These are phyloP conservation scores for Fusarium buharicum DNA, from an alignment of 2,329 filamentous ascomycete genomes.

Conservation along the genomic window DNA sequence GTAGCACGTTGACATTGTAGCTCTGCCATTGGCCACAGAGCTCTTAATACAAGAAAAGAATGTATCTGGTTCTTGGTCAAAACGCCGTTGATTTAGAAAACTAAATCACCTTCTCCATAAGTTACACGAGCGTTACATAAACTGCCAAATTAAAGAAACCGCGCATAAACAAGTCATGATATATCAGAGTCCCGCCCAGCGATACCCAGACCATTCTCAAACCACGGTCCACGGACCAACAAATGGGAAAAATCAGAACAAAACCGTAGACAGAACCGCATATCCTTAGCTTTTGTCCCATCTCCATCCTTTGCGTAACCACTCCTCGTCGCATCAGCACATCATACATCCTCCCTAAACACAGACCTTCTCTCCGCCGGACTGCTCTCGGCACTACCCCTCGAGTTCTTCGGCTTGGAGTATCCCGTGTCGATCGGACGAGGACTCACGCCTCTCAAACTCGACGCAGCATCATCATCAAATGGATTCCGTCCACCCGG, in stretches of 20 bases:
- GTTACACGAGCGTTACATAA: constrained; percentile 19
- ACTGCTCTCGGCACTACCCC: constrained; percentile 60
- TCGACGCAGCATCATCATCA: constrained; percentile 73
- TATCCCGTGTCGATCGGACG: constrained; percentile 70
- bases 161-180: constrained; percentile 26
- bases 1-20: constrained; percentile 5
- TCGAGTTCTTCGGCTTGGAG: constrained; percentile 41
- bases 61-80: constrained; percentile 21
- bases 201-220: constrained; percentile 17
- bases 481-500: constrained; percentile 69
- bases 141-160: constrained; percentile 24
- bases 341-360: constrained; percentile 72
- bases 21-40: constrained; percentile 11
- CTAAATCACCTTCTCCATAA: constrained; percentile 20
- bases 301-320: neutral
- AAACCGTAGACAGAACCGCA: constrained; percentile 10
- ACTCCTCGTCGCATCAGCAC: neutral
- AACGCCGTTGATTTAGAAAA: constrained; percentile 30
- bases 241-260: constrained; percentile 6
- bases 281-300: constrained; percentile 16
- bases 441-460: constrained; percentile 78
- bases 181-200: constrained; percentile 38
- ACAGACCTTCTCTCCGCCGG: constrained; percentile 75
- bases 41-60: neutral
- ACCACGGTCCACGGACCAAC: constrained; percentile 4